Percentiles rank a stretch among this genome's conserved stretches.
Evolutionary conservation across 1,284 basidiomycete genomes (phyloP).

Genomic region (Apiotrichum domesticum): DNA sequence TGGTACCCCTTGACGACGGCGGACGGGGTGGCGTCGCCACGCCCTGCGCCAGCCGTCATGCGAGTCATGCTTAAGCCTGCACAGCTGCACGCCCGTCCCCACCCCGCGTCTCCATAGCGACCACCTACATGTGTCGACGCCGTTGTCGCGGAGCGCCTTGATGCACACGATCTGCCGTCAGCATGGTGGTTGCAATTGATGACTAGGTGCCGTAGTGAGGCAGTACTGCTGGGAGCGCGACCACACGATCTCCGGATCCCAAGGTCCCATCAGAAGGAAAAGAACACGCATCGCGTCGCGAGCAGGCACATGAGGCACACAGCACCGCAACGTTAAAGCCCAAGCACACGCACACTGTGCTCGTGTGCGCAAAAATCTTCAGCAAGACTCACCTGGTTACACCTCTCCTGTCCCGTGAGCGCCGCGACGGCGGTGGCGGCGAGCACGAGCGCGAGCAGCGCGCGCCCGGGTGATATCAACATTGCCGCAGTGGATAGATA

Average conservation of each 20-base stretch:
- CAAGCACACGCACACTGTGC: too few species aligned
- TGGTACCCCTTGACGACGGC: neutral
- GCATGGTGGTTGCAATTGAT: too few species aligned
- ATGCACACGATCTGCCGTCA: slow-evolving; percentile 6
- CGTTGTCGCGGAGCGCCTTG: slow-evolving; percentile 1
- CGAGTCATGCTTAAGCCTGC: too few species aligned
- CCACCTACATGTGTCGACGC: slow-evolving; percentile 6
- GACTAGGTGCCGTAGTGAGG: neutral
- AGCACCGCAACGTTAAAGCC: neutral
- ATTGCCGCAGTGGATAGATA: neutral
- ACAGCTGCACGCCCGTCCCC: too few species aligned
- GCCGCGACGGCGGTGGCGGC: neutral
- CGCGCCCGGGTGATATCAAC: neutral
- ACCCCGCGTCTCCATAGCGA: neutral
- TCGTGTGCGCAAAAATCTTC: neutral
- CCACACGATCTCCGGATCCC: too few species aligned
- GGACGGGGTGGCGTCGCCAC: too few species aligned
- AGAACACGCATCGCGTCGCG: too few species aligned
- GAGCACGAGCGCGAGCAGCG: slow-evolving; percentile 1
- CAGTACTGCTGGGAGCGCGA: neutral
- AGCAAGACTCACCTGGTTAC: neutral
- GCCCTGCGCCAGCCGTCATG: too few species aligned
- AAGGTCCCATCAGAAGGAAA: too few species aligned
- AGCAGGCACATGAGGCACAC: neutral
- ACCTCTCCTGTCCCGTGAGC: neutral